Base-by-base conservation (phyloP, 2,329 filamentous ascomycete genomes). In the Alternaria sp. region DNA sequence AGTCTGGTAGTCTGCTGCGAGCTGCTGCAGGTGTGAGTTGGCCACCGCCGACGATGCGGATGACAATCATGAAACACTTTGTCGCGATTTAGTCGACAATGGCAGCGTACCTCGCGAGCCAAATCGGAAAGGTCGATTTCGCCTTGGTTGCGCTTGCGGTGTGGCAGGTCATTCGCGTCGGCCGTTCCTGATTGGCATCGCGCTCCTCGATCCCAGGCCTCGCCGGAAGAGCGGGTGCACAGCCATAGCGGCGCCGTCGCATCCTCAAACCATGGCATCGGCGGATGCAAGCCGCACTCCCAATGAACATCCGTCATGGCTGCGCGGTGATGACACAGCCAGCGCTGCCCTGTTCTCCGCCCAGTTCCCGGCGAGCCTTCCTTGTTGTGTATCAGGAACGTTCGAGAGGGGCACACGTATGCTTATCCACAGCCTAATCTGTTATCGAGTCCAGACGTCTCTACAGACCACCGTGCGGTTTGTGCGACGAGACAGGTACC, bases 171-270 rank as follows among this genome's bases (percentile, higher is more conserved):
- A 58, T 65, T 62, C 62, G 61, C 61, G 61, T 68, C 63, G 57
- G 56, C 19, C 56, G 64, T 69, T 47, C 70, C 72, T 74, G 71
- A 71, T 74, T 74, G 69, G 73, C 71, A 74, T 72, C 62, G 66
- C 67, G 59, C 61, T 61, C 30, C 61, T 69, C 63, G 53, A 59
- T 67, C 63, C 63, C 65, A 69, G 62, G 65, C 59, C 63, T 69
- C 54, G 65, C 67, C 76, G 77, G 77, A 71, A 78, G 70, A 44
- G 76, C 75, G 77, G 76, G 73, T 73, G 70, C 71, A 66, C 57
- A 62, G 67, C 67, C 66, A 72, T 71, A 68, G 73, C 73, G 68
- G 72, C 73, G 69, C 73, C 73, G 69, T 72, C 67, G 66, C 65
- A 59, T 59, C 61, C 64, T 65, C 50, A 59, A 59, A 65, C 66